Evolutionary conservation across 345 rosid species (phyloP).

Genomic region (Brassica napus): Da-Ae NC_063442.1:34805001-34805500

Average conservation of each 20-base stretch:
- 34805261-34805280: conserved; percentile 50
- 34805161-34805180: conserved; percentile 94
- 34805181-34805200: conserved; percentile 55
- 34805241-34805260: neutral
- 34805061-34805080: conserved; percentile 91
- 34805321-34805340: conserved; percentile 59
- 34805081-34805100: conserved; percentile 79
- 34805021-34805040: conserved; percentile 95
- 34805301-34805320: conserved; percentile 73
- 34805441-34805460: conserved; percentile 51
- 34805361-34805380: conserved; percentile 92
- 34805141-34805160: conserved; percentile 93
- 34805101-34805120: conserved; percentile 75
- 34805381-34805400: neutral
- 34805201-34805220: neutral
- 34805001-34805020: conserved; percentile 60
- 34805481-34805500: conserved; percentile 86
- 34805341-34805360: conserved; percentile 95
- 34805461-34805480: conserved; percentile 79
- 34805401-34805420: neutral
- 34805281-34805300: conserved; percentile 66
- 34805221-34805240: neutral
- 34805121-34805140: conserved; percentile 82
- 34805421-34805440: neutral
- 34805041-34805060: conserved; percentile 83